Percentiles rank a stretch among this genome's conserved stretches.
Conservation (phyloP, 208 protist species). For the Trypanosoma theileri region DNA sequence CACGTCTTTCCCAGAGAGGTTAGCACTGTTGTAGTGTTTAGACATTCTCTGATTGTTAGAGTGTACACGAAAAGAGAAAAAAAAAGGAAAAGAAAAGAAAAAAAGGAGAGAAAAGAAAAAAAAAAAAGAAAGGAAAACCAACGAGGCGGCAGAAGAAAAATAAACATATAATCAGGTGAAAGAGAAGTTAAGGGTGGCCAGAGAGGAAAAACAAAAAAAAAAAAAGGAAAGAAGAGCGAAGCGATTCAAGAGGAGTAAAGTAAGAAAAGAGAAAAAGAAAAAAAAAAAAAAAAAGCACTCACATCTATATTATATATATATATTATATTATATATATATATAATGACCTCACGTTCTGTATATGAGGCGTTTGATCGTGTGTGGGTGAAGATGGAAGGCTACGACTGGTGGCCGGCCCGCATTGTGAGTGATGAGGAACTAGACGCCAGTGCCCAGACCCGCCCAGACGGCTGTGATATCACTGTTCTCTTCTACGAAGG, state of each 20-base stretch:
- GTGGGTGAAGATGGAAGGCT: conserved; percentile 78
- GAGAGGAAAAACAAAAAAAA: conserved; percentile 4
- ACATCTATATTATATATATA: conserved; percentile 3
- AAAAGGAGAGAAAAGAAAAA: neutral
- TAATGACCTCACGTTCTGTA: conserved; percentile 8
- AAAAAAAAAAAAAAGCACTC: too few species aligned
- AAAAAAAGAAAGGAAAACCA: conserved; percentile 6
- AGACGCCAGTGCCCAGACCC: conserved; percentile 17
- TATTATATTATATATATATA: conserved; percentile 6
- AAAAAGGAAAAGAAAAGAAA: too few species aligned
- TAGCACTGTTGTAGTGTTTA: too few species aligned
- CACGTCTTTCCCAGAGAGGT: too few species aligned
- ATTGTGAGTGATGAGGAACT: conserved; percentile 58
- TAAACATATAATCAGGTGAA: conserved; percentile 1
- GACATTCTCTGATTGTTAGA: too few species aligned
- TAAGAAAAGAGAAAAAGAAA: conserved; percentile 13
- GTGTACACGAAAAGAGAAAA: too few species aligned
- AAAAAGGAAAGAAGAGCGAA: conserved; percentile 8
- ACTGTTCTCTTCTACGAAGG: conserved; percentile 74
- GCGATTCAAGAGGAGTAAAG: conserved; percentile 10
- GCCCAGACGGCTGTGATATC: conserved; percentile 41
- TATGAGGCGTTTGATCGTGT: conserved; percentile 78
- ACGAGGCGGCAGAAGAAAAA: neutral
- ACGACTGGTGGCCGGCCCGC: conserved; percentile 84
- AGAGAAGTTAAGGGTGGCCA: conserved; percentile 1